Percentiles rank a stretch among this genome's conserved stretches.
Evolutionary conservation across 2,329 filamentous ascomycete species (phyloP).

Genomic region (Cladosporium sp.): DNA sequence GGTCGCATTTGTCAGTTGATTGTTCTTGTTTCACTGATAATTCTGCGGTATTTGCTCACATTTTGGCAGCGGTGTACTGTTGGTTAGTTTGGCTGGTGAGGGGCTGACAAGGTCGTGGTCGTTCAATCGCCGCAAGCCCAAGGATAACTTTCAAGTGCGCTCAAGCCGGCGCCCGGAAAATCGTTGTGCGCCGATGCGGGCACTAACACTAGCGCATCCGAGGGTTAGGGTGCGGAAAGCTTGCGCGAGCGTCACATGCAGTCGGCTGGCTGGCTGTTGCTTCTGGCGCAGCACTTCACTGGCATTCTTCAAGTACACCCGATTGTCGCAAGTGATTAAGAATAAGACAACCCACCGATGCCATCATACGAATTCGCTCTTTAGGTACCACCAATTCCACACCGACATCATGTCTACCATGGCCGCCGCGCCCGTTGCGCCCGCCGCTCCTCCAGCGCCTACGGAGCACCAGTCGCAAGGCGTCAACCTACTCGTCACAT

Average conservation of each 20-base stretch:
- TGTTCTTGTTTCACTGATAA: neutral
- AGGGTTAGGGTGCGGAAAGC: neutral
- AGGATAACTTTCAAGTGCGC: conserved; percentile 11
- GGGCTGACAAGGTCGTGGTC: conserved; percentile 2
- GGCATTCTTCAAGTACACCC: neutral
- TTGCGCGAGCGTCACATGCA: neutral
- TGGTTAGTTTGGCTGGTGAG: conserved; percentile 13
- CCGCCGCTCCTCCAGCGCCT: neutral
- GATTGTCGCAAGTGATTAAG: no score
- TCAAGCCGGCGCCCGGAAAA: neutral
- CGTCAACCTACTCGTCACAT: conserved; percentile 82
- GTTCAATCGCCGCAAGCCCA: conserved; percentile 1
- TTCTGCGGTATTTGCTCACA: conserved; percentile 25
- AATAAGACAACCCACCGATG: neutral
- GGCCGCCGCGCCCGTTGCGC: neutral
- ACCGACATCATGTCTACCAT: neutral
- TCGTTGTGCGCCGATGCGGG: conserved; percentile 1
- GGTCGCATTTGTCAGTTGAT: conserved; percentile 22
- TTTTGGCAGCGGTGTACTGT: conserved; percentile 39
- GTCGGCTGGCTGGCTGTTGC: neutral
- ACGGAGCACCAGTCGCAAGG: neutral
- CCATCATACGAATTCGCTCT: neutral
- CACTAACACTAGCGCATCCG: neutral
- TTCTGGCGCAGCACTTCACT: neutral
- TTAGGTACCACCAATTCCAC: neutral